Conservation (phyloP, 2,329 filamentous ascomycete genomes). For the Microcera coccophila region DNA sequence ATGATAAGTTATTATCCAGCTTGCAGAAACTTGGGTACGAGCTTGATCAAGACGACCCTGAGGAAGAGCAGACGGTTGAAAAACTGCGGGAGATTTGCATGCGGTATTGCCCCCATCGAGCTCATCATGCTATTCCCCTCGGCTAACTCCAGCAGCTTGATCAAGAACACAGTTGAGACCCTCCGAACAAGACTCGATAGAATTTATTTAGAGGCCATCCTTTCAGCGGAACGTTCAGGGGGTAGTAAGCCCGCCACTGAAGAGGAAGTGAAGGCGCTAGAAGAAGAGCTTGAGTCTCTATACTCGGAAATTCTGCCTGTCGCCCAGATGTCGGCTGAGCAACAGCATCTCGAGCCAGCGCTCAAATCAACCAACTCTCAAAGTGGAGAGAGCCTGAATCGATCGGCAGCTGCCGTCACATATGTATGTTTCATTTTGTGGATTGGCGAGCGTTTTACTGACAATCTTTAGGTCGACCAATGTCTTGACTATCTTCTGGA, state of each 20-base stretch:
- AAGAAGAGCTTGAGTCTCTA: slow-evolving; percentile 65
- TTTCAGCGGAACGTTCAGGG: slow-evolving; percentile 25
- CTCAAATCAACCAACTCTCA: slow-evolving; percentile 42
- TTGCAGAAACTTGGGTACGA: slow-evolving; percentile 64
- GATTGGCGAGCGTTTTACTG: slow-evolving; percentile 6
- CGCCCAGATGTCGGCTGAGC: slow-evolving; percentile 66
- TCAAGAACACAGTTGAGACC: slow-evolving; percentile 55
- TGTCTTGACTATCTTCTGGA: slow-evolving; percentile 51
- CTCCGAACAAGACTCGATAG: slow-evolving; percentile 53
- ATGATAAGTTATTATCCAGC: slow-evolving; percentile 62
- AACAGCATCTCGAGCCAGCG: slow-evolving; percentile 62
- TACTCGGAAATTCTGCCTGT: slow-evolving; percentile 67
- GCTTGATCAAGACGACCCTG: slow-evolving; percentile 49
- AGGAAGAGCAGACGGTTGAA: slow-evolving; percentile 51
- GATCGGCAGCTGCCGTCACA: slow-evolving; percentile 44
- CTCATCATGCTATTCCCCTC: neutral
- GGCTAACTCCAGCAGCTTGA: slow-evolving; percentile 40
- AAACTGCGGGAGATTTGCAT: slow-evolving; percentile 58
- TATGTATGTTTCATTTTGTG: slow-evolving; percentile 42
- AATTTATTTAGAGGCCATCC: slow-evolving; percentile 49
- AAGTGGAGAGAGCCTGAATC: slow-evolving; percentile 41
- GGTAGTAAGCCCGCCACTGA: slow-evolving; percentile 25
- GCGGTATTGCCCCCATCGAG: slow-evolving; percentile 33
- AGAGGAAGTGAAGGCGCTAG: slow-evolving; percentile 48
- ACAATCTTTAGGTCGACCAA: slow-evolving; percentile 42